Conservation (phyloP, 768 basidiomycete genomes). For the Boletus rex-veris region DNA sequence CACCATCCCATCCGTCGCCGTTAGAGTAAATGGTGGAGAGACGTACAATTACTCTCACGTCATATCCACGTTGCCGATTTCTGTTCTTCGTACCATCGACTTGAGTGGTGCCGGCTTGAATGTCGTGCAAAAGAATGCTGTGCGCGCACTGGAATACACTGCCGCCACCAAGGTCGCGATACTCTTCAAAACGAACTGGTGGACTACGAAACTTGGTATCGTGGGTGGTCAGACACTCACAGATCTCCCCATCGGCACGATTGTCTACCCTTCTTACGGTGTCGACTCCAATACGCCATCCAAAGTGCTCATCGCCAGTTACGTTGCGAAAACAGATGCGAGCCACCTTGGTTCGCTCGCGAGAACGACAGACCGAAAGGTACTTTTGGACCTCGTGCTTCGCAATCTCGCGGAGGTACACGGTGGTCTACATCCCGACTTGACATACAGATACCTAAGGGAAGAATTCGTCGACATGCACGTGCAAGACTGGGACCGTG, state of each 20-base stretch:
- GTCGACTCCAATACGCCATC: slow-evolving; percentile 7
- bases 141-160: not conserved
- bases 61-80: slow-evolving; percentile 7
- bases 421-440: not conserved
- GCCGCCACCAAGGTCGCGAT: not conserved
- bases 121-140: slow-evolving; percentile 5
- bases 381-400: slow-evolving; percentile 3
- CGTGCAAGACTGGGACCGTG: slow-evolving; percentile 34
- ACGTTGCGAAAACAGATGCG: not conserved
- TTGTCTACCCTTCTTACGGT: slow-evolving; percentile 9
- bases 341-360: not conserved
- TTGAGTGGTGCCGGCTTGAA: slow-evolving; percentile 4
- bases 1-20: not conserved
- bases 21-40: slow-evolving; percentile 4
- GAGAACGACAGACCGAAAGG: not conserved
- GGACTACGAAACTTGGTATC: slow-evolving; percentile 10
- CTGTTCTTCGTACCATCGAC: slow-evolving; percentile 5
- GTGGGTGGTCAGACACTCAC: slow-evolving; percentile 10
- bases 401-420: slow-evolving; percentile 8
- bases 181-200: slow-evolving; percentile 13
- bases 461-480: slow-evolving; percentile 13
- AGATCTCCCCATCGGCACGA: slow-evolving; percentile 6
- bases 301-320: slow-evolving; percentile 9
- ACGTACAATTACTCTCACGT: slow-evolving; percentile 9
- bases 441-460: slow-evolving; percentile 3